phyloP scores from a whole-genome alignment of 148 eudicot genomes.

The Selenicereus undatus region DNA sequence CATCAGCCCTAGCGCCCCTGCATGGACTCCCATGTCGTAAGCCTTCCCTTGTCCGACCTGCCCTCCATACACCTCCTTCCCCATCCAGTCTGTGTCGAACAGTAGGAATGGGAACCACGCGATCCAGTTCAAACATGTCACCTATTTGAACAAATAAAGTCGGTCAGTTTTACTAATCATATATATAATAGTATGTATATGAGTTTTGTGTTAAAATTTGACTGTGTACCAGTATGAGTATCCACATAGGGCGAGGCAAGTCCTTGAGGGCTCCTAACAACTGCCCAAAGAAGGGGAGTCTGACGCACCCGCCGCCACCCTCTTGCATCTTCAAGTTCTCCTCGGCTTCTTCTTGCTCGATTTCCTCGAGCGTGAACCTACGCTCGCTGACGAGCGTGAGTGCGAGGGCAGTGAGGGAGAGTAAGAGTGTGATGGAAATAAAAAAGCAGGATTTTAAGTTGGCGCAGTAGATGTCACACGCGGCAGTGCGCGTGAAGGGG shows the following conservation, averaged over 20 bases:
- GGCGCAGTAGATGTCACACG: slow-evolving; percentile 54
- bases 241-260: slow-evolving; percentile 51
- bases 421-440: slow-evolving; percentile 37
- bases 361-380: slow-evolving; percentile 22
- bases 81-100: slow-evolving; percentile 71
- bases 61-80: slow-evolving; percentile 56
- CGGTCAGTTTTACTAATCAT: too few species aligned
- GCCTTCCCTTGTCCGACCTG: slow-evolving; percentile 37
- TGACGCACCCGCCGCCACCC: neutral
- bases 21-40: slow-evolving; percentile 41
- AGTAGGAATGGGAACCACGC: slow-evolving; percentile 62
- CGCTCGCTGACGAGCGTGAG: slow-evolving; percentile 30
- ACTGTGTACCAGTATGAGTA: slow-evolving; percentile 32
- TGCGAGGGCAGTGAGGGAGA: slow-evolving; percentile 33
- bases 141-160: neutral
- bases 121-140: slow-evolving; percentile 53
- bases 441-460: slow-evolving; percentile 53
- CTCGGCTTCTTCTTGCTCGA: slow-evolving; percentile 11
- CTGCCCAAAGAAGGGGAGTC: slow-evolving; percentile 41
- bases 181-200: too few species aligned
- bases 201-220: neutral
- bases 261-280: slow-evolving; percentile 40
- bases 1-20: slow-evolving; percentile 48
- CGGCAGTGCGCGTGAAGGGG: slow-evolving; percentile 44
- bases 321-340: slow-evolving; percentile 1